Evolutionary conservation across 768 basidiomycete genomes (phyloP).

Genomic region (Gymnopilus dilepis): DNA sequence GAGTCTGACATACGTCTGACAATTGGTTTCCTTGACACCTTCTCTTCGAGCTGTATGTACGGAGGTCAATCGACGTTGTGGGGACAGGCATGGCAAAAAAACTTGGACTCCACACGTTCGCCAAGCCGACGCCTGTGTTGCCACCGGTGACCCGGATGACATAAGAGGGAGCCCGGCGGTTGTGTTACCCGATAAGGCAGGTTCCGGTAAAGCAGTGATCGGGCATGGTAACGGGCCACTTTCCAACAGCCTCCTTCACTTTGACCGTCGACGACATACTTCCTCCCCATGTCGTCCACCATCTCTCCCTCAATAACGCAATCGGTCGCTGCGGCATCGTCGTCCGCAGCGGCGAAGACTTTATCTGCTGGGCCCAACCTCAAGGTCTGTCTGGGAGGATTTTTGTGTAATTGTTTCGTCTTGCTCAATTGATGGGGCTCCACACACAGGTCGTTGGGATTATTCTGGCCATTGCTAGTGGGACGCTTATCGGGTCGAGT

Average conservation of each 20-base stretch:
- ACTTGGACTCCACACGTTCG: not conserved
- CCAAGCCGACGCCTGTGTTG: conserved; percentile 3
- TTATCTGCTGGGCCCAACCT: conserved; percentile 51
- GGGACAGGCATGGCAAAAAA: not conserved
- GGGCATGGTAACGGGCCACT: conserved; percentile 9
- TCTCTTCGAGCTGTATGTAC: not conserved
- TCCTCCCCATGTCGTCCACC: conserved; percentile 15
- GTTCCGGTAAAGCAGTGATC: conserved; percentile 1
- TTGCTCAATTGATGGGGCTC: conserved; percentile 7
- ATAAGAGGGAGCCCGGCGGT: not conserved
- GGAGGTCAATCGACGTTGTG: not conserved
- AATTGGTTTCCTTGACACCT: not conserved
- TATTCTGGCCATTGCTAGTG: conserved; percentile 76
- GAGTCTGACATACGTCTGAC: too few species aligned
- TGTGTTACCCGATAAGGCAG: not conserved
- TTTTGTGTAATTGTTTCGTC: not conserved
- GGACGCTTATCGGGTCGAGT: conserved; percentile 87
- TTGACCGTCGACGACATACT: conserved; percentile 17
- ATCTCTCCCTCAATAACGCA: conserved; percentile 36
- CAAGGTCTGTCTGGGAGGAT: conserved; percentile 44
- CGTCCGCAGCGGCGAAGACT: conserved; percentile 41
- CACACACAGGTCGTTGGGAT: conserved; percentile 74
- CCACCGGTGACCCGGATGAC: conserved; percentile 1
- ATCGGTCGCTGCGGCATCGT: conserved; percentile 43
- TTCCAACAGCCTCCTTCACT: conserved; percentile 8